phyloP scores from a whole-genome alignment of 306 rosid species.

The Quercus aquifolioides region DNA sequence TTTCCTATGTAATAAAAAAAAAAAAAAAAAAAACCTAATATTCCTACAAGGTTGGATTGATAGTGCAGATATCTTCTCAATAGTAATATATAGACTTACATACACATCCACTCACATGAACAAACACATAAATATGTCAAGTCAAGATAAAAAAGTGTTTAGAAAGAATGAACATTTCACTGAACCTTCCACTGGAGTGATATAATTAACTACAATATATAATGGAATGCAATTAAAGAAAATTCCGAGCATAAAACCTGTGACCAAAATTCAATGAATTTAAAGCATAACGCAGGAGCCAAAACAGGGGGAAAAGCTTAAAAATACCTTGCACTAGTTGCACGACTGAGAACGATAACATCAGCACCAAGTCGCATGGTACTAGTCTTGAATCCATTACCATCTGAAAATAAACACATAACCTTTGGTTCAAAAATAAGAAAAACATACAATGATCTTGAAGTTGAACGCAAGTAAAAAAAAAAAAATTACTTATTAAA shows the following conservation, averaged over 20 bases:
- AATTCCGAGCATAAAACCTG: not conserved
- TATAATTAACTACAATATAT: not conserved
- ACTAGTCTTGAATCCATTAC: constrained; percentile 98
- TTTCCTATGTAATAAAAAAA: no score
- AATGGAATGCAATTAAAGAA: not conserved
- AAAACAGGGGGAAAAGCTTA: constrained; percentile 6
- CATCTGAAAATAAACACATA: constrained; percentile 54
- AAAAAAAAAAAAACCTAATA: not conserved
- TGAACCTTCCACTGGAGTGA: not conserved
- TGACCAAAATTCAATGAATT: not conserved
- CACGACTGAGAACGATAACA: constrained; percentile 81
- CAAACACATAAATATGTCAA: not conserved
- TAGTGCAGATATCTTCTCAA: not conserved
- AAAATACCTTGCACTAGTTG: constrained; percentile 49
- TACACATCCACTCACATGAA: not conserved
- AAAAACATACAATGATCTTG: constrained; percentile 14
- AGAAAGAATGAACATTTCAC: not conserved
- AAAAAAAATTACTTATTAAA: not conserved
- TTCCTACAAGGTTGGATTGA: not conserved
- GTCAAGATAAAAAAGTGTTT: not conserved
- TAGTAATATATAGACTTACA: not conserved
- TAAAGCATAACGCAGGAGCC: constrained; percentile 6
- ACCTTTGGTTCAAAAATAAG: constrained; percentile 7
- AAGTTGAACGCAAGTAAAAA: not conserved
- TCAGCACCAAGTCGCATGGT: constrained; percentile 97